These are phyloP conservation scores for Kwoniella botswanensis DNA, from an alignment of 768 basidiomycete species.

Conservation along the genomic window DNA sequence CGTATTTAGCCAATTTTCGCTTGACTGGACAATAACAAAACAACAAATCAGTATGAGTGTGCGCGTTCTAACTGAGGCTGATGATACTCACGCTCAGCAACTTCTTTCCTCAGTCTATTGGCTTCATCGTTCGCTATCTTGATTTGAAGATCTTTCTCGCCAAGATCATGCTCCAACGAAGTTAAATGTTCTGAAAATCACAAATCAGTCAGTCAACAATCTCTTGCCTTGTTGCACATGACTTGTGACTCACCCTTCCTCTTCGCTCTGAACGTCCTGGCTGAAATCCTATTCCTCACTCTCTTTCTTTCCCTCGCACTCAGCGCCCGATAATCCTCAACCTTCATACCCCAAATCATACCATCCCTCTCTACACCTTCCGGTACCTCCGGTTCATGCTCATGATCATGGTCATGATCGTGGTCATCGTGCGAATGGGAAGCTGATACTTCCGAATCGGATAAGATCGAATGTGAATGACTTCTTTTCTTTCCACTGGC, in stretches of 20 bases:
- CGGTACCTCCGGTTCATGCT: conserved; percentile 46
- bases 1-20: conserved; percentile 24
- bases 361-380: conserved; percentile 56
- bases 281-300: conserved; percentile 56
- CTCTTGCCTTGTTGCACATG: not conserved
- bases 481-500: conserved; percentile 22
- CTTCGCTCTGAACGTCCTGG: conserved; percentile 56
- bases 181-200: conserved; percentile 43
- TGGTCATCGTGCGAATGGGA: conserved; percentile 27
- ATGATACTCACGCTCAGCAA: conserved; percentile 42
- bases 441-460: conserved; percentile 15
- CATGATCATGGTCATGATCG: conserved; percentile 31
- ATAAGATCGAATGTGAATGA: conserved; percentile 11
- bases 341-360: conserved; percentile 58
- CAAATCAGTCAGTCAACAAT: not conserved
- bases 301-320: conserved; percentile 55
- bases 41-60: not conserved
- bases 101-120: conserved; percentile 34
- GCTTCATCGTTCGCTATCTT: conserved; percentile 45
- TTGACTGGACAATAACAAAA: conserved; percentile 9
- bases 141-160: conserved; percentile 46
- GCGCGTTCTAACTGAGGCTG: too few relatives aligned
- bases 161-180: conserved; percentile 39
- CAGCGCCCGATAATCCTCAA: conserved; percentile 51
- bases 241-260: conserved; percentile 49